These are phyloP conservation scores for Hortaea sp. DNA, from an alignment of 2,329 filamentous ascomycete genomes.

Conservation along the genomic window DNA sequence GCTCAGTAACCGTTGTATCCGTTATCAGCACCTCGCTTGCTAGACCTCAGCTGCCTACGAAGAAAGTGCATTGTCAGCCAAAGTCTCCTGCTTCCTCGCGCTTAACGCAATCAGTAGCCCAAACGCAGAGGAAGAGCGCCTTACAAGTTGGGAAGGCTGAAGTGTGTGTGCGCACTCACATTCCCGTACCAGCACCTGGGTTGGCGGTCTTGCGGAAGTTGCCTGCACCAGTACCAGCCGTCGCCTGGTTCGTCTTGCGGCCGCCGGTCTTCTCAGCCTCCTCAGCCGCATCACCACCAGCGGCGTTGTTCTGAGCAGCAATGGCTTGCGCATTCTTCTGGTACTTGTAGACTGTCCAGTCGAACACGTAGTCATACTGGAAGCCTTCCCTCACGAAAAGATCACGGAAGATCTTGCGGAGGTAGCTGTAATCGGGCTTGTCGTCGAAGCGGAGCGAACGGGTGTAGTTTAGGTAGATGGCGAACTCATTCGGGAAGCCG, in stretches of 20 bases:
- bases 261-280: constrained; percentile 63
- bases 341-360: constrained; percentile 99
- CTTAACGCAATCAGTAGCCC: constrained; percentile 48
- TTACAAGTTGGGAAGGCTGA: constrained; percentile 52
- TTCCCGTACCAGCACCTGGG: constrained; percentile 81
- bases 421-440: constrained; percentile 99
- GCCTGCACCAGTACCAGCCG: constrained; percentile 49
- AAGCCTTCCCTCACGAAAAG: constrained; percentile 98
- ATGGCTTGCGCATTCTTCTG: constrained; percentile 98
- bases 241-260: constrained; percentile 54
- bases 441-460: constrained; percentile 97
- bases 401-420: constrained; percentile 99
- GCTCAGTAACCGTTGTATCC: constrained; percentile 40
- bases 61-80: constrained; percentile 32
- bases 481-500: constrained; percentile 98
- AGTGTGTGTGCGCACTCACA: constrained; percentile 71
- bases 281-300: constrained; percentile 48
- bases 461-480: constrained; percentile 99
- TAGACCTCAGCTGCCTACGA: constrained; percentile 43
- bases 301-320: constrained; percentile 60
- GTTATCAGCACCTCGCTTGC: constrained; percentile 41
- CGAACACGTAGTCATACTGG: constrained; percentile 99
- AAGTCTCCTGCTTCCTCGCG: constrained; percentile 48
- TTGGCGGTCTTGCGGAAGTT: constrained; percentile 57
- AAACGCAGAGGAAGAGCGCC: constrained; percentile 71